phyloP scores from a whole-genome alignment of 1,139 yeast genomes.

The Debaryomycetaceae sp. region DNA sequence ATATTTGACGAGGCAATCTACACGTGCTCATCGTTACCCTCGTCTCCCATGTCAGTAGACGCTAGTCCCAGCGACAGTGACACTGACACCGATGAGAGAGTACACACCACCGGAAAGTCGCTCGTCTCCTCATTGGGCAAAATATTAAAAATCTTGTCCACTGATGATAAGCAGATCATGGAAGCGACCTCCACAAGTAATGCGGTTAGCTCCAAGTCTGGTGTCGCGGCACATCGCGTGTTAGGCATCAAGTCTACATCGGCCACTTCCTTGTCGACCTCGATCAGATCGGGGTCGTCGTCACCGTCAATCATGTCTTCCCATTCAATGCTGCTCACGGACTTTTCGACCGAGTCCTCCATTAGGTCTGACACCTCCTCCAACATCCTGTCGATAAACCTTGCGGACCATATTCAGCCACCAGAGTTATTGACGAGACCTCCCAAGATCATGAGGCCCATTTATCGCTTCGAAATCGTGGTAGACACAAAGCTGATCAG shows the following conservation, averaged over 20 bases:
- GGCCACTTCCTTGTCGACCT: conserved; percentile 36
- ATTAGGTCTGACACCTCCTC: conserved; percentile 25
- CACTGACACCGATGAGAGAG: conserved; percentile 11
- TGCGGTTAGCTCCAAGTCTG: not conserved
- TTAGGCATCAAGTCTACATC: conserved; percentile 27
- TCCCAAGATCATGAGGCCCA: conserved; percentile 46
- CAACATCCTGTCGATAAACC: conserved; percentile 6
- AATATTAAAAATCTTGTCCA: conserved; percentile 32
- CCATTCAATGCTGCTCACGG: conserved; percentile 36
- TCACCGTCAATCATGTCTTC: conserved; percentile 43
- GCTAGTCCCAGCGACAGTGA: conserved; percentile 5
- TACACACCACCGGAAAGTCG: conserved; percentile 20
- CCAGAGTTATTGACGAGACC: conserved; percentile 43
- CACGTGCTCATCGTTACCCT: conserved; percentile 42
- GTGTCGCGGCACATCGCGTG: no score
- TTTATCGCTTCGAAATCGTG: conserved; percentile 44
- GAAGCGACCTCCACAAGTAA: conserved; percentile 4
- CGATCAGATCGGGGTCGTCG: conserved; percentile 36
- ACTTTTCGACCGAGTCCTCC: conserved; percentile 28
- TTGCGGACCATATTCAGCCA: conserved; percentile 22
- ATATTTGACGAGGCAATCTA: conserved; percentile 75
- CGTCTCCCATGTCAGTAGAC: conserved; percentile 10
- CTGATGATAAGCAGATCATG: conserved; percentile 21
- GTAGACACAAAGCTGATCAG: conserved; percentile 30
- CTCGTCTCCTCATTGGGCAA: conserved; percentile 35